Evolutionary conservation across 192 early-diverging fungal species (phyloP).

Genomic region (Mortierella claussenii): DNA sequence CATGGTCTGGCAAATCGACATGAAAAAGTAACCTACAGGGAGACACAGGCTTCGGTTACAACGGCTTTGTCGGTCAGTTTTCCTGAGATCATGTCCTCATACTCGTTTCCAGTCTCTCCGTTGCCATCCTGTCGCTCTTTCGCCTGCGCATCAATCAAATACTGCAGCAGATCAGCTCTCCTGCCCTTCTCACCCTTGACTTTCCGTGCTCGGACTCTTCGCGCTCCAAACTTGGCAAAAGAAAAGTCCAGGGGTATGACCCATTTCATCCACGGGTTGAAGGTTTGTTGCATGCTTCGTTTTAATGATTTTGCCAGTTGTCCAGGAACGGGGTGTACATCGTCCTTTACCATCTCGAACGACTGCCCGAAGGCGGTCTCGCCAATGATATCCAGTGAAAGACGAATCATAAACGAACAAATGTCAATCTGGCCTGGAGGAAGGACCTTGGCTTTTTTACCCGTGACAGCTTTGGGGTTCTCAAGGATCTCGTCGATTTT

Average conservation of each 20-base stretch:
- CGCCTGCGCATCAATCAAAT: conserved; percentile 37
- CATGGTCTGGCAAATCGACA: no score
- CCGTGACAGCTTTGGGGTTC: conserved; percentile 38
- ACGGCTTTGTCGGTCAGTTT: conserved; percentile 38
- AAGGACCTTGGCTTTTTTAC: conserved; percentile 35
- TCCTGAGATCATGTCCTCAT: conserved; percentile 35
- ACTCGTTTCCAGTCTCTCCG: conserved; percentile 31
- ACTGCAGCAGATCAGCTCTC: conserved; percentile 28
- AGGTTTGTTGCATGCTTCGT: conserved; percentile 30
- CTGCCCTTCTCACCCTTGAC: conserved; percentile 17
- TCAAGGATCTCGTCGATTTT: conserved; percentile 45
- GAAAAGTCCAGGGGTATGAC: conserved; percentile 26
- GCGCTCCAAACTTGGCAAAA: conserved; percentile 16
- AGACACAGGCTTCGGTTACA: conserved; percentile 40
- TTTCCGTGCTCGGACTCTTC: conserved; percentile 8
- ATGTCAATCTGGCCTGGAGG: conserved; percentile 30
- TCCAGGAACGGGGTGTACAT: conserved; percentile 57
- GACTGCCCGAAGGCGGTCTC: no score
- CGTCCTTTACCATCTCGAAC: conserved; percentile 60
- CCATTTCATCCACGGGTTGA: conserved; percentile 38
- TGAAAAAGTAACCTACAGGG: conserved; percentile 26
- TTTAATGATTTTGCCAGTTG: conserved; percentile 24
- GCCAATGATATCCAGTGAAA: conserved; percentile 62
- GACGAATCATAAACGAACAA: conserved; percentile 25
- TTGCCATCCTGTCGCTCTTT: conserved; percentile 25